phyloP scores from a whole-genome alignment of 2,329 filamentous ascomycete genomes.

The Penicillium corylophilum region DNA sequence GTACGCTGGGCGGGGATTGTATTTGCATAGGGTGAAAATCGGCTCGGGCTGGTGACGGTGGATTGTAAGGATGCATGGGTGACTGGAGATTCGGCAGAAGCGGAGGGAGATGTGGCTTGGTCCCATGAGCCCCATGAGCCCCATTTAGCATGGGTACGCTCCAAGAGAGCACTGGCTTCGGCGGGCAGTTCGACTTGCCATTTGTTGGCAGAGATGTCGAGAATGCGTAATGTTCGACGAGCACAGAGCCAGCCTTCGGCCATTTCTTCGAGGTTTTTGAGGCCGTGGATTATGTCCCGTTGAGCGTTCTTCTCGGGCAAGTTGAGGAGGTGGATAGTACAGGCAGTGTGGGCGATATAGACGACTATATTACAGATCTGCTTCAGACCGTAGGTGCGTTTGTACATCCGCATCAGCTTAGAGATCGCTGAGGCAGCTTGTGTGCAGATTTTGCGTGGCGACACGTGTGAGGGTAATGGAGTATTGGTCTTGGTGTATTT shows the following conservation, averaged over 20 bases:
- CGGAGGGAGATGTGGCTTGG: conserved; percentile 33
- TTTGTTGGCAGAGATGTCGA: conserved; percentile 80
- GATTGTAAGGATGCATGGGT: conserved; percentile 16
- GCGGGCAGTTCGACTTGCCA: conserved; percentile 86
- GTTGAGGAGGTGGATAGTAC: conserved; percentile 91
- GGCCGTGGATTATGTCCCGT: conserved; percentile 83
- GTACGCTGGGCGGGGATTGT: conserved; percentile 4
- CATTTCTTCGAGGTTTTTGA: conserved; percentile 92
- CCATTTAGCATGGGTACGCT: conserved; percentile 75
- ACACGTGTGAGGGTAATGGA: conserved; percentile 81
- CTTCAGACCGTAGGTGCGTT: conserved; percentile 82
- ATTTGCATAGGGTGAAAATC: conserved; percentile 14
- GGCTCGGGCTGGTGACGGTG: conserved; percentile 18
- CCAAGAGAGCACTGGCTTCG: conserved; percentile 74
- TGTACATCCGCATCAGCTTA: conserved; percentile 91
- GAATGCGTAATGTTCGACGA: conserved; percentile 76
- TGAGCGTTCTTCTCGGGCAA: conserved; percentile 87
- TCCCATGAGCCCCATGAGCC: conserved; percentile 62
- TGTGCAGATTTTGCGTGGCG: conserved; percentile 85
- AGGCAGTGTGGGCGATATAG: conserved; percentile 92
- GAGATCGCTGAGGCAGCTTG: conserved; percentile 87
- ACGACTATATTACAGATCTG: conserved; percentile 97
- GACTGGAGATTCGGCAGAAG: conserved; percentile 27
- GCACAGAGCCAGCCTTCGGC: conserved; percentile 93
- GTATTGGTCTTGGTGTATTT: conserved; percentile 82